Percentiles rank a stretch among this genome's conserved stretches.
These are phyloP conservation scores for Mallotus repandus DNA, from an alignment of 441 rosid genomes.

Conservation along the genomic window DNA sequence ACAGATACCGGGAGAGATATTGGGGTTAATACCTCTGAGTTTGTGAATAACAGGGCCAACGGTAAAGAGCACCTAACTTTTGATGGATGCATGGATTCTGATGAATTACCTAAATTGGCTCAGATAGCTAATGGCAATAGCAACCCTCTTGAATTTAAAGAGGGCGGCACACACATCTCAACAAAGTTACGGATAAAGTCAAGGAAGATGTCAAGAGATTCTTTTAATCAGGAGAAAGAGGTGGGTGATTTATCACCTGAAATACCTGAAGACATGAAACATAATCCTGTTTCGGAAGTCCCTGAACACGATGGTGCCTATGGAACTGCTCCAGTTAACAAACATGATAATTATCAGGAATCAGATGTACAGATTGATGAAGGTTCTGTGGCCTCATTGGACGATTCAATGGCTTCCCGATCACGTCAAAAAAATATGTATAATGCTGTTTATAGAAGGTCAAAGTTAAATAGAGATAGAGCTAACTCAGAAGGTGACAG, in stretches of 20 bases:
- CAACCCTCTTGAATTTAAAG: slow-evolving; percentile 36
- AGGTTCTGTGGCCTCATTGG: slow-evolving; percentile 31
- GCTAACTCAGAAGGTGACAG: slow-evolving; percentile 37
- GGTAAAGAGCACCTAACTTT: slow-evolving; percentile 31
- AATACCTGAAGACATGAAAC: slow-evolving; percentile 34
- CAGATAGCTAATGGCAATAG: slow-evolving; percentile 26
- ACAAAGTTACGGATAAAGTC: slow-evolving; percentile 47
- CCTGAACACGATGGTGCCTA: slow-evolving; percentile 23
- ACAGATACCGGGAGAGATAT: slow-evolving; percentile 22
- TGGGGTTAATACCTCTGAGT: slow-evolving; percentile 27
- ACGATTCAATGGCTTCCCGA: slow-evolving; percentile 31
- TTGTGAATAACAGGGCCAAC: slow-evolving; percentile 34
- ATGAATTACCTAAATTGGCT: slow-evolving; percentile 28
- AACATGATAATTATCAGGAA: slow-evolving; percentile 31
- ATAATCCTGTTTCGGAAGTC: slow-evolving; percentile 26
- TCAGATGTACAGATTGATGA: slow-evolving; percentile 39
- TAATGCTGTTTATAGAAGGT: slow-evolving; percentile 80
- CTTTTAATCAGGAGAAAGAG: slow-evolving; percentile 33
- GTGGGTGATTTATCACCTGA: slow-evolving; percentile 32
- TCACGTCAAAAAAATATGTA: slow-evolving; percentile 63
- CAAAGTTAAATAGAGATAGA: slow-evolving; percentile 53
- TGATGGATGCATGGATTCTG: slow-evolving; percentile 23
- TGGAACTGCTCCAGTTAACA: slow-evolving; percentile 21
- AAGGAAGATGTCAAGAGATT: slow-evolving; percentile 35
- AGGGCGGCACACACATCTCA: slow-evolving; percentile 39